Percentiles rank a stretch among this genome's conserved stretches.
These are phyloP conservation scores for Yarrowia sp. DNA, from an alignment of 805 yeast species.

Conservation along the genomic window DNA sequence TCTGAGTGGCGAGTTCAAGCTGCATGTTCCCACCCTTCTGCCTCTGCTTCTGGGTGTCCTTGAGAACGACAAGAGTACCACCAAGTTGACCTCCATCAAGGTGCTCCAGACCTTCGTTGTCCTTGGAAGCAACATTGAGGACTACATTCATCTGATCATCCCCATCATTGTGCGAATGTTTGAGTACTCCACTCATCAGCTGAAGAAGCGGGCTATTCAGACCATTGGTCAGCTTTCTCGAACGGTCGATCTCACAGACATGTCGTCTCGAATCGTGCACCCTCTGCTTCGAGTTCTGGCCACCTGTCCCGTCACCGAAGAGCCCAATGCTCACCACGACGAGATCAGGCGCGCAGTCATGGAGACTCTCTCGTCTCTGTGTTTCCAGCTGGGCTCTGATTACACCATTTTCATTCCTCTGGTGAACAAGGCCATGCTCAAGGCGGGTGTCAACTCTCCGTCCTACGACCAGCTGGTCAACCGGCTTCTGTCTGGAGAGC, in stretches of 20 bases:
- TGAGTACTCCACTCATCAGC: slow-evolving; percentile 66
- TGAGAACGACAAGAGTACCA: slow-evolving; percentile 60
- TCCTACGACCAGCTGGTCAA: slow-evolving; percentile 82
- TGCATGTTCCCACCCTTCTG: slow-evolving; percentile 77
- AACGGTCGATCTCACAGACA: slow-evolving; percentile 75
- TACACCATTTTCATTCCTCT: slow-evolving; percentile 86
- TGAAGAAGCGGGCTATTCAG: slow-evolving; percentile 77
- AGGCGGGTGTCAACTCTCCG: slow-evolving; percentile 69
- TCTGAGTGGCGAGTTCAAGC: slow-evolving; percentile 89
- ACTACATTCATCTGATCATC: slow-evolving; percentile 83
- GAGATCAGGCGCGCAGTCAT: slow-evolving; percentile 71
- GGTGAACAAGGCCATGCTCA: slow-evolving; percentile 65
- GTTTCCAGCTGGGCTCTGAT: slow-evolving; percentile 82
- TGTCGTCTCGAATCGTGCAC: slow-evolving; percentile 90
- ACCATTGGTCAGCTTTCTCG: slow-evolving; percentile 83
- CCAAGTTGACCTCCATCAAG: slow-evolving; percentile 63
- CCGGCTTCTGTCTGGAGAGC: slow-evolving; percentile 81
- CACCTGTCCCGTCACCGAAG: slow-evolving; percentile 42
- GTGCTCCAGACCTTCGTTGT: slow-evolving; percentile 83
- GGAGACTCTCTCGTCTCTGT: slow-evolving; percentile 75
- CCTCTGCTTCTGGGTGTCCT: slow-evolving; percentile 77
- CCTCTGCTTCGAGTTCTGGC: slow-evolving; percentile 76
- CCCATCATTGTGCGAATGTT: slow-evolving; percentile 84
- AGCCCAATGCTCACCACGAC: slow-evolving; percentile 51
- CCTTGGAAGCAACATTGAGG: slow-evolving; percentile 88